A percentile compares a stretch with the other conserved stretches of the same genome.
Conservation (phyloP, 1,284 basidiomycete species). For the Thecaphora frezii region DNA sequence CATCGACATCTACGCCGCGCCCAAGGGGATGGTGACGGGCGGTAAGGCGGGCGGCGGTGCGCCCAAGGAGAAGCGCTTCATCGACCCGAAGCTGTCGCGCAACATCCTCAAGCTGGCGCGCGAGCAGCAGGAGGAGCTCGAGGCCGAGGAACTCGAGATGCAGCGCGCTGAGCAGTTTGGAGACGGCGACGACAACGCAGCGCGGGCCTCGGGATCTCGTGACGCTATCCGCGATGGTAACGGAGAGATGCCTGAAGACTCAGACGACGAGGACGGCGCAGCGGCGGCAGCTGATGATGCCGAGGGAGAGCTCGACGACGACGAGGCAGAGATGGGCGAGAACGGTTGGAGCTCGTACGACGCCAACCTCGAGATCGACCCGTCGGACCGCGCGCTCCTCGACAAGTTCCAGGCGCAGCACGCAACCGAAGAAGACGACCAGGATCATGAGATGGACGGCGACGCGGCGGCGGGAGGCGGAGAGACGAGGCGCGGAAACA, state of each 20-base stretch:
- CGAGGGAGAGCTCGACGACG: constrained; percentile 43
- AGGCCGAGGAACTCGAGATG: constrained; percentile 51
- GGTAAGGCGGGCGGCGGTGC: constrained; percentile 30
- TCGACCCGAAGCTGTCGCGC: constrained; percentile 71
- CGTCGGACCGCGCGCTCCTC: constrained; percentile 51
- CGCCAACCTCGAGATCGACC: constrained; percentile 52
- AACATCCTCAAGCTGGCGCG: constrained; percentile 89
- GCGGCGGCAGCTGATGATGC: constrained; percentile 49
- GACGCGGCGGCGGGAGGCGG: background rate
- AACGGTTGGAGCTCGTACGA: constrained; percentile 43
- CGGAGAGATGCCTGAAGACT: constrained; percentile 64
- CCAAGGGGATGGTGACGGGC: constrained; percentile 39
- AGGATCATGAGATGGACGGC: constrained; percentile 5
- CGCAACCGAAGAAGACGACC: constrained; percentile 20
- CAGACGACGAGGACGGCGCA: constrained; percentile 49
- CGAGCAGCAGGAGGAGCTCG: constrained; percentile 84
- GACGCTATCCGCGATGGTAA: constrained; percentile 39
- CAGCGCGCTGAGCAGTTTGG: constrained; percentile 60
- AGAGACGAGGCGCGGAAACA: constrained; percentile 28
- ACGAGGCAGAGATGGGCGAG: constrained; percentile 50
- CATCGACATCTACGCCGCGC: constrained; percentile 18
- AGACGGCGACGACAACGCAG: constrained; percentile 57
- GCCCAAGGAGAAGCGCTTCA: constrained; percentile 40
- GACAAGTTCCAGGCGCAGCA: constrained; percentile 47
- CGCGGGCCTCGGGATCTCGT: constrained; percentile 36